Base-by-base conservation (phyloP, 2,329 filamentous ascomycete genomes). In the Orbilia ellipsospora region DNA sequence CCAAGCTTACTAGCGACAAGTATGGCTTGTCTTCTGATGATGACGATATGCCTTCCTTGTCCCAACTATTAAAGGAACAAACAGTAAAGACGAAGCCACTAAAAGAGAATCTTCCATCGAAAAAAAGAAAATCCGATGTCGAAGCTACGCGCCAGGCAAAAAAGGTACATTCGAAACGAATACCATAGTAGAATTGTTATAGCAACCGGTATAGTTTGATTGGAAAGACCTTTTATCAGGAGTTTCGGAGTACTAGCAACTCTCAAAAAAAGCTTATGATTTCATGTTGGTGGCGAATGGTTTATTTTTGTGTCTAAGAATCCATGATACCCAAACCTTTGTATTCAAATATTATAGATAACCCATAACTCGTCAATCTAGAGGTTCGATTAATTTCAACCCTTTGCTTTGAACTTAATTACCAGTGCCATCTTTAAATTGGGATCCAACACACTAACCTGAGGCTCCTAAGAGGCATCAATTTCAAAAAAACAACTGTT, bases 21-120 rank as follows among this genome's bases (percentile, higher is more conserved):
- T 55, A 40, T 48, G 72, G 44, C 15, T 5, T 26, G 13, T 50
- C 45, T 18, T 65, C 64, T n/a, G 72, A 69, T 3, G 72, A 75
- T 6, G 72, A 75, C 4, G 72, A 75, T 18, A 60, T 75, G 64
- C 72, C 72, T 18, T 65, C 72, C 18, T n/a, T 75, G n/a, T 75
- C 72, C n/a, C 72, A 75, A 40, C 16, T 69, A 4, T 42, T 75
- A n/a, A 8, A 55, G 15, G 72, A 75, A 40, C 28, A 63, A 18
- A 55, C 54, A 12, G 20, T 26, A 45, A 64, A 64, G 56, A 12
- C 12, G 7, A 48, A 31, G 12, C 48, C 20, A 23, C 16, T 52
- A 8, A 69, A 75, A n/a, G 72, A 75, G 23, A 75, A 69, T 18
- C 20, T 60, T 48, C 64, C 72, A 0, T 60, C 64, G 5, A 75